Percentiles rank a stretch among this genome's conserved stretches.
These are phyloP conservation scores for Cytospora schulzeri DNA, from an alignment of 2,329 filamentous ascomycete species.

Conservation along the genomic window DNA sequence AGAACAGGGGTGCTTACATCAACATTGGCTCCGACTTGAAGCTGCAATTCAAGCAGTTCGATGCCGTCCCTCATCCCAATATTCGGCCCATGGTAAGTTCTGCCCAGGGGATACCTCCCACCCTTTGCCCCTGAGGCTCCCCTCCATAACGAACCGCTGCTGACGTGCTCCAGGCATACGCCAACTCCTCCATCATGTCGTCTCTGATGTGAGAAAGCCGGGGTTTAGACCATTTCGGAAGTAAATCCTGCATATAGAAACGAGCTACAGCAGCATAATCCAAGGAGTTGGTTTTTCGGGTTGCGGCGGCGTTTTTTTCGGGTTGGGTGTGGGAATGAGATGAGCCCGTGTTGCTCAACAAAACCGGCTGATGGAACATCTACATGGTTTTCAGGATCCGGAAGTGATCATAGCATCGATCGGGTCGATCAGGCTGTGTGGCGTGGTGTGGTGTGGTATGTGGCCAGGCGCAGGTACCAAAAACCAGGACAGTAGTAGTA, in stretches of 20 bases:
- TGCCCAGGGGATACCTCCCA: neutral
- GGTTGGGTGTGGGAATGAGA: slow-evolving; percentile 18
- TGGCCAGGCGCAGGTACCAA: slow-evolving; percentile 2
- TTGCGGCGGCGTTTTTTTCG: slow-evolving; percentile 23
- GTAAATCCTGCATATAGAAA: slow-evolving; percentile 23
- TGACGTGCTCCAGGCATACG: slow-evolving; percentile 67
- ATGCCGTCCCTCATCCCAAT: slow-evolving; percentile 93
- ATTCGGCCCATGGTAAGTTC: slow-evolving; percentile 83
- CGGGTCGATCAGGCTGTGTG: slow-evolving; percentile 5
- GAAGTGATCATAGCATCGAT: slow-evolving; percentile 11
- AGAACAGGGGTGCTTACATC: slow-evolving; percentile 98
- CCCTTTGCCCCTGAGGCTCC: neutral
- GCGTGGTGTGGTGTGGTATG: slow-evolving; percentile 1
- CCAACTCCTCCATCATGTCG: slow-evolving; percentile 78
- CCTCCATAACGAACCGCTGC: neutral
- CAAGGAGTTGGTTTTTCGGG: slow-evolving; percentile 25
- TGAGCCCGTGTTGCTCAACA: neutral
- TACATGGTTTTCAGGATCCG: slow-evolving; percentile 13
- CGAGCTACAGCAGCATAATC: slow-evolving; percentile 25
- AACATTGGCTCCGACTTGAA: slow-evolving; percentile 92
- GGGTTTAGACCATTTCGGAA: slow-evolving; percentile 16
- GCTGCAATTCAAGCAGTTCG: slow-evolving; percentile 89
- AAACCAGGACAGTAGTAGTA: slow-evolving; percentile 9
- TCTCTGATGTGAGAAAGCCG: slow-evolving; percentile 65
- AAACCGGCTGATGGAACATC: slow-evolving; percentile 8